phyloP scores from a whole-genome alignment of 2,329 filamentous ascomycete genomes.

The Gremmenia infestans region DNA sequence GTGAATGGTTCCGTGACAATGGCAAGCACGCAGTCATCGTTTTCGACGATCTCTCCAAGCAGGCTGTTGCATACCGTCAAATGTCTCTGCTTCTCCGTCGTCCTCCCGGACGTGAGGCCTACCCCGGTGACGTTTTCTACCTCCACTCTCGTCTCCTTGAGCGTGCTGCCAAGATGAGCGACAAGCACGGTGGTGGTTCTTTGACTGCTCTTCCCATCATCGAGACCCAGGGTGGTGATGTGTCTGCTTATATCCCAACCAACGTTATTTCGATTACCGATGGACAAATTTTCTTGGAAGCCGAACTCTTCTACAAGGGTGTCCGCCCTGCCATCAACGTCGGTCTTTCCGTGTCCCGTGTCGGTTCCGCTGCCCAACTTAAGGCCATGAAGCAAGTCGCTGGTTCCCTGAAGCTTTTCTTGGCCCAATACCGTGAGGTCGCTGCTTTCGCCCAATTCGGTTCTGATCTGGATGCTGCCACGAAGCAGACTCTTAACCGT shows the following conservation, averaged over 20 bases:
- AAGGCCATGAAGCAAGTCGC: conserved; percentile 99
- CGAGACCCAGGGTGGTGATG: conserved; percentile 99
- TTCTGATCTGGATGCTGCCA: conserved; percentile 97
- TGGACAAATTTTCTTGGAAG: conserved; percentile 99
- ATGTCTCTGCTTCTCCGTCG: conserved; percentile 98
- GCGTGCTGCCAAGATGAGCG: conserved; percentile 98
- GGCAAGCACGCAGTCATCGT: conserved; percentile 87
- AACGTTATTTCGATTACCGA: conserved; percentile 99
- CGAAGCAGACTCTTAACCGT: conserved; percentile 96
- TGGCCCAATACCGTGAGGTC: conserved; percentile 99
- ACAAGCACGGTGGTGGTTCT: conserved; percentile 90
- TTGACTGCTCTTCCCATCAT: conserved; percentile 96
- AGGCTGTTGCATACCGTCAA: conserved; percentile 96
- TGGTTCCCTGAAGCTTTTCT: conserved; percentile 99
- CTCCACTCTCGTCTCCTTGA: conserved; percentile 98
- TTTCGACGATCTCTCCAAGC: conserved; percentile 95
- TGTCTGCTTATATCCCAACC: conserved; percentile 99
- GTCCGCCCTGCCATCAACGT: conserved; percentile 99
- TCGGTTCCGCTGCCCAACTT: conserved; percentile 98
- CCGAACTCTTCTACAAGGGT: conserved; percentile 99
- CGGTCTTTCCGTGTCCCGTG: conserved; percentile 99
- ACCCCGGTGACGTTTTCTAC: conserved; percentile 99
- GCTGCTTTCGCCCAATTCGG: conserved; percentile 99
- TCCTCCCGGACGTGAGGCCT: conserved; percentile 97
- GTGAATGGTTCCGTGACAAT: conserved; percentile 63